Evolutionary conservation across 2,329 filamentous ascomycete species (phyloP).

Genomic region (Fusarium burgessii): DNA sequence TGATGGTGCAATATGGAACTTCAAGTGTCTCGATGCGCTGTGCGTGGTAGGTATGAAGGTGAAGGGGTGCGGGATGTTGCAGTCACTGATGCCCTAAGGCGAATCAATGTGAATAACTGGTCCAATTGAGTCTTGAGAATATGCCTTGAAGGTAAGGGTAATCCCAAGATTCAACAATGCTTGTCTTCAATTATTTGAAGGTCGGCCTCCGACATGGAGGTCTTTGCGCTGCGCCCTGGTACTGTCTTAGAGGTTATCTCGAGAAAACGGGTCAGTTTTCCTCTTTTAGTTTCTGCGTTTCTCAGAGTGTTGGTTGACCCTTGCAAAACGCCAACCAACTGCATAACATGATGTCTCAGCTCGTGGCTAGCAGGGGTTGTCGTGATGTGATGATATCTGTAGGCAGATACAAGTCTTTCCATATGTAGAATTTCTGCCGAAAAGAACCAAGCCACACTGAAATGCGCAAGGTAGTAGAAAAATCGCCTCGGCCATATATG

Average conservation of each 20-base stretch:
- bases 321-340: background rate
- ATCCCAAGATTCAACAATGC: too few species aligned
- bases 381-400: background rate
- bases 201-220: background rate
- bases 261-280: background rate
- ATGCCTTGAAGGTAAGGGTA: background rate
- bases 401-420: background rate
- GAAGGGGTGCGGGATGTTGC: background rate
- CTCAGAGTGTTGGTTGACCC: background rate
- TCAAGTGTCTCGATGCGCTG: too few species aligned
- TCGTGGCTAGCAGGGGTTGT: background rate
- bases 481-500: background rate
- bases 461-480: background rate
- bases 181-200: background rate
- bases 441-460: background rate
- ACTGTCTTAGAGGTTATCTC: background rate
- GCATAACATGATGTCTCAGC: background rate
- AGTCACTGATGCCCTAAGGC: background rate
- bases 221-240: constrained; percentile 4
- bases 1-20: background rate
- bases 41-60: too few species aligned
- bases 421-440: background rate
- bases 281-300: background rate
- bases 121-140: background rate
- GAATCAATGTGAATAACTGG: fast-evolving